phyloP scores from a whole-genome alignment of 2,329 filamentous ascomycete genomes.

The Xylariaceae sp. region DNA sequence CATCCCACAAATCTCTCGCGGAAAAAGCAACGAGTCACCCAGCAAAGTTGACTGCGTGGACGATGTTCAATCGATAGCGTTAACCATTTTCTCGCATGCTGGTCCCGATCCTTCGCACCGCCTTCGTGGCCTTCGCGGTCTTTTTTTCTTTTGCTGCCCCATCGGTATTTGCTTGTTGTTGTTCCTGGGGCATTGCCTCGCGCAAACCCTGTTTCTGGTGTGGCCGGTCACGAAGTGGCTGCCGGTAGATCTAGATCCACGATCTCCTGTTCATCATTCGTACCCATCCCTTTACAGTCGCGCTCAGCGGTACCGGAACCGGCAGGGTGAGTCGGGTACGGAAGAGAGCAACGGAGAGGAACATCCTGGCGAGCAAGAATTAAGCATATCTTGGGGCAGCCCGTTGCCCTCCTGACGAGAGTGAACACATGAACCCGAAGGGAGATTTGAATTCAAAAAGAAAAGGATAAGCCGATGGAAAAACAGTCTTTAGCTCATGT shows the following conservation, averaged over 20 bases:
- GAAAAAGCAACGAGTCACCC: constrained; percentile 15
- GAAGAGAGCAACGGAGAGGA: neutral
- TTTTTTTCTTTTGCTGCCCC: constrained; percentile 16
- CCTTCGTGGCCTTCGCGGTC: neutral
- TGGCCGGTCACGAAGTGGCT: constrained; percentile 8
- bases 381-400: neutral
- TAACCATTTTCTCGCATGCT: constrained; percentile 6
- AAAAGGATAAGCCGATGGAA: neutral
- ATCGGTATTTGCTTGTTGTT: constrained; percentile 1
- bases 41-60: constrained; percentile 3
- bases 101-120: constrained; percentile 3
- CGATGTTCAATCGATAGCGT: constrained; percentile 6
- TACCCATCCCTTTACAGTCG: neutral
- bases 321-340: neutral
- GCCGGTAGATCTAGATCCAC: constrained; percentile 5
- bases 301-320: neutral
- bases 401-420: neutral
- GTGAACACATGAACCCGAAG: neutral
- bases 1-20: constrained; percentile 9
- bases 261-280: constrained; percentile 3
- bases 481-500: constrained; percentile 10
- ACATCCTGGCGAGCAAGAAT: neutral
- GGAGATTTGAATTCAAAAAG: neutral
- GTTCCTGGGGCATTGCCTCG: constrained; percentile 5
- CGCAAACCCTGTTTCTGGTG: neutral